A percentile compares a stretch with the other conserved stretches of the same genome.
These are phyloP conservation scores for Pseudogymnoascus sp. DNA, from an alignment of 2,329 filamentous ascomycete species.

Conservation along the genomic window DNA sequence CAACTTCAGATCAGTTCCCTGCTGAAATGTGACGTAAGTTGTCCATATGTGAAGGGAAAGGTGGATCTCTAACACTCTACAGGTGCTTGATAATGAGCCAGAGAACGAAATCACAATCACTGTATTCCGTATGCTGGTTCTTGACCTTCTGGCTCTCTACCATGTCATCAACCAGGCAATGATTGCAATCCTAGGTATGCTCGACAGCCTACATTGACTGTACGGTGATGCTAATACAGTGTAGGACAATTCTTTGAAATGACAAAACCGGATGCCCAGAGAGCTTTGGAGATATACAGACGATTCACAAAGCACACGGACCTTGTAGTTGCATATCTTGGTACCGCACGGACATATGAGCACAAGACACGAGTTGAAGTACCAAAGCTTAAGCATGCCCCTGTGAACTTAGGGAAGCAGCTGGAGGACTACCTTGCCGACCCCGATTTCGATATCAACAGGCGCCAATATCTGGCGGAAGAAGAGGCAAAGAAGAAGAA, in stretches of 20 bases:
- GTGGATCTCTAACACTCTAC: slow-evolving; percentile 18
- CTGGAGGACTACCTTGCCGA: slow-evolving; percentile 93
- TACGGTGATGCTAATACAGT: slow-evolving; percentile 17
- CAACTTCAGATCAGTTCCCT: slow-evolving; percentile 81
- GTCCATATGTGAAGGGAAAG: neutral
- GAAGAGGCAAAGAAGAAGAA: slow-evolving; percentile 57
- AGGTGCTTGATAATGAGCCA: slow-evolving; percentile 79
- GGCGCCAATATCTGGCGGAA: slow-evolving; percentile 83
- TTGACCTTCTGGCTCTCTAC: slow-evolving; percentile 84
- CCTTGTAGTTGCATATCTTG: slow-evolving; percentile 81
- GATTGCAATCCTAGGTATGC: slow-evolving; percentile 86
- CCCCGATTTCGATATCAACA: slow-evolving; percentile 87
- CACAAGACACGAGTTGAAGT: slow-evolving; percentile 88
- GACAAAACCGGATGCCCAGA: slow-evolving; percentile 86
- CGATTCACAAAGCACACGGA: slow-evolving; percentile 89
- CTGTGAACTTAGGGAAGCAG: slow-evolving; percentile 79
- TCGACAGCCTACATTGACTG: neutral
- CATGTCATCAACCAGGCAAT: slow-evolving; percentile 94
- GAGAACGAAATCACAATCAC: slow-evolving; percentile 96
- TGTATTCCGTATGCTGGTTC: slow-evolving; percentile 81
- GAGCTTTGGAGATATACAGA: slow-evolving; percentile 85
- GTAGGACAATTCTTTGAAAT: slow-evolving; percentile 96
- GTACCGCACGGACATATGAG: slow-evolving; percentile 80
- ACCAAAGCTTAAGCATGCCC: slow-evolving; percentile 93
- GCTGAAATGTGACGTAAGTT: slow-evolving; percentile 77